phyloP scores from a whole-genome alignment of 2,329 filamentous ascomycete genomes.

The Pseudocercospora fijiensis region DNA sequence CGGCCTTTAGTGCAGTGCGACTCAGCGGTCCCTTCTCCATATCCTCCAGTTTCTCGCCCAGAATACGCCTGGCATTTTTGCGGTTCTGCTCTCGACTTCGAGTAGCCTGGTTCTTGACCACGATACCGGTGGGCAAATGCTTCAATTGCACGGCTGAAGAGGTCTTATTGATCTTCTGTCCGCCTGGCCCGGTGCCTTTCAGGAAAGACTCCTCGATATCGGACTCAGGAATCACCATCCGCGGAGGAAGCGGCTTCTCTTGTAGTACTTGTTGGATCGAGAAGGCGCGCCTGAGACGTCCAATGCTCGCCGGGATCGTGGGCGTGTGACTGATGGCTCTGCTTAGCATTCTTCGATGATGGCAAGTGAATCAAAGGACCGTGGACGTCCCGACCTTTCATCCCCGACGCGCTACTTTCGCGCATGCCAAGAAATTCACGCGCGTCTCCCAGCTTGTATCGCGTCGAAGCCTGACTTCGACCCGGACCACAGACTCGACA shows the following conservation, averaged over 20 bases:
- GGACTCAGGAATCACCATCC: constrained; percentile 70
- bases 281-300: constrained; percentile 26
- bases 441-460: constrained; percentile 17
- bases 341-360: neutral
- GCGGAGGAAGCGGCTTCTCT: constrained; percentile 69
- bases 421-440: constrained; percentile 4
- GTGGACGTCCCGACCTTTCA: neutral
- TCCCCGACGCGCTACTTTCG: constrained; percentile 12
- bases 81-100: constrained; percentile 84
- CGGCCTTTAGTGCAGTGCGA: constrained; percentile 63
- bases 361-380: neutral
- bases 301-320: neutral
- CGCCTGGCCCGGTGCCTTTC: constrained; percentile 87
- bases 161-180: constrained; percentile 99
- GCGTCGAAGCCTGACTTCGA: neutral
- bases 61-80: constrained; percentile 73
- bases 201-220: constrained; percentile 85
- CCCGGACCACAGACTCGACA: neutral
- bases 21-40: constrained; percentile 69
- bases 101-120: constrained; percentile 91
- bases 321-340: neutral
- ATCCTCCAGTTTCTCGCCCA: constrained; percentile 76
- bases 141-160: constrained; percentile 90
- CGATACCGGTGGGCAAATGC: constrained; percentile 84
- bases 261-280: constrained; percentile 13